Evolutionary conservation across 345 rosid species (phyloP).

Genomic region (Hypericum androsaemum): DNA sequence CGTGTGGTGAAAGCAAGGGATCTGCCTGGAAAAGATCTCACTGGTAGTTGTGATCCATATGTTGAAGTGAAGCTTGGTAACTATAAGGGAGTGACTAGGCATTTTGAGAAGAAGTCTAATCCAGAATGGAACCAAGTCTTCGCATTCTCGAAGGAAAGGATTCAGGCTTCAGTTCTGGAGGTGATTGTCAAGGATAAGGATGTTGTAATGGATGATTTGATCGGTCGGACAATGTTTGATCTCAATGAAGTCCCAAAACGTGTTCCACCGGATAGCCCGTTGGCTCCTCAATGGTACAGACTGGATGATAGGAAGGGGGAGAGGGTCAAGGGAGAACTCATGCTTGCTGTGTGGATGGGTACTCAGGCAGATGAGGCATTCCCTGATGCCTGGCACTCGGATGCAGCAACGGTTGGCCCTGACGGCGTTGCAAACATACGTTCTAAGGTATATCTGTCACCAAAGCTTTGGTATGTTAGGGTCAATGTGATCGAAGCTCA

Average conservation of each 20-base stretch:
- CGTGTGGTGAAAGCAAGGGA: slow-evolving; percentile 24
- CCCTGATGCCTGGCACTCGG: slow-evolving; percentile 29
- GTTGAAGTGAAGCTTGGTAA: slow-evolving; percentile 24
- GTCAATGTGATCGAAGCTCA: slow-evolving; percentile 31
- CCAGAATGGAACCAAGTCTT: slow-evolving; percentile 28
- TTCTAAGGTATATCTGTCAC: slow-evolving; percentile 22
- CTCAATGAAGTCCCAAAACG: slow-evolving; percentile 23
- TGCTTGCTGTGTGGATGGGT: slow-evolving; percentile 30
- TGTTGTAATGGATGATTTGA: slow-evolving; percentile 23
- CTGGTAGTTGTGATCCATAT: slow-evolving; percentile 25
- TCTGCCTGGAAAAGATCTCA: slow-evolving; percentile 20
- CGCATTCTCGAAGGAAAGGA: slow-evolving; percentile 24
- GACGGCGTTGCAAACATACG: slow-evolving; percentile 21
- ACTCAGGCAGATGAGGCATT: slow-evolving; percentile 26
- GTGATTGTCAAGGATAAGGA: slow-evolving; percentile 23
- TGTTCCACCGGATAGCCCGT: slow-evolving; percentile 26
- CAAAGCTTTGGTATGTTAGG: slow-evolving; percentile 28
- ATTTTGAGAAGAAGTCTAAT: slow-evolving; percentile 22
- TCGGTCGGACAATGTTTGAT: slow-evolving; percentile 20
- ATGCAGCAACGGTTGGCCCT: slow-evolving; percentile 26
- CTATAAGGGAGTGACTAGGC: slow-evolving; percentile 24
- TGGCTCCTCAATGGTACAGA: slow-evolving; percentile 28
- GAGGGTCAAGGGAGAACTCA: slow-evolving; percentile 21
- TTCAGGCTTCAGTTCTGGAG: slow-evolving; percentile 25
- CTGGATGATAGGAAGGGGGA: slow-evolving; percentile 22